Percentiles rank a stretch among this genome's conserved stretches.
Evolutionary conservation across 306 rosid species (phyloP).

Genomic region (Lathyrus tuberosus): DNA sequence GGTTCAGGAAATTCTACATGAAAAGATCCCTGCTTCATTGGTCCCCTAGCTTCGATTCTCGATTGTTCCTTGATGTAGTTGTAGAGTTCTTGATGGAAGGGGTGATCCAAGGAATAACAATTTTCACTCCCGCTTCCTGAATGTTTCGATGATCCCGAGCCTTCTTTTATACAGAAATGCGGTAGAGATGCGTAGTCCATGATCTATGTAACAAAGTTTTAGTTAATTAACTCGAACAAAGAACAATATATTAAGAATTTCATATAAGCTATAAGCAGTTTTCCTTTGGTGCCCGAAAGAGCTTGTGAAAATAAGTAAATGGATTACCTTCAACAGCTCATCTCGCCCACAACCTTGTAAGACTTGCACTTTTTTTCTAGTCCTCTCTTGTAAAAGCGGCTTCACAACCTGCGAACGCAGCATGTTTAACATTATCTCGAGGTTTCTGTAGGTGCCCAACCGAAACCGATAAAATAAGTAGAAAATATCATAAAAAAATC

Average conservation of each 20-base stretch:
- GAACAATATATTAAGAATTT: conserved; percentile 14
- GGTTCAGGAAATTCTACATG: conserved; percentile 74
- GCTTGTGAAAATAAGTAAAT: not conserved
- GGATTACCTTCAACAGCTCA: conserved; percentile 79
- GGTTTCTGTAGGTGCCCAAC: conserved; percentile 18
- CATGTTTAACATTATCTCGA: conserved; percentile 20
- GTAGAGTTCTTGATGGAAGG: conserved; percentile 81
- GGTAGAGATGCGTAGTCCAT: conserved; percentile 83
- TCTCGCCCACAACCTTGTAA: conserved; percentile 83
- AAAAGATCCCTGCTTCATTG: conserved; percentile 74
- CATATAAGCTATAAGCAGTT: too few relatives aligned
- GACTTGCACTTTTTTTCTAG: conserved; percentile 84
- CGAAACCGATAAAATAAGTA: conserved; percentile 15
- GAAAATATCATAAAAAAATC: conserved; percentile 24
- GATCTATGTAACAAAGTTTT: conserved; percentile 54
- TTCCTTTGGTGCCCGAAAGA: too few relatives aligned
- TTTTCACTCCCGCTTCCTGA: conserved; percentile 51
- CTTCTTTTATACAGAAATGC: conserved; percentile 74
- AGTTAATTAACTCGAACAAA: conserved; percentile 28
- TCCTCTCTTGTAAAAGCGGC: conserved; percentile 97
- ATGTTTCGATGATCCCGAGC: conserved; percentile 68
- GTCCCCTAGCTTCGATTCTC: conserved; percentile 45
- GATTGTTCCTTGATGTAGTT: conserved; percentile 69
- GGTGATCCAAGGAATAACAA: conserved; percentile 77
- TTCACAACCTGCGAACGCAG: conserved; percentile 73